These are phyloP conservation scores for Lepidium campestre DNA, from an alignment of 441 rosid species.

Conservation along the genomic window DNA sequence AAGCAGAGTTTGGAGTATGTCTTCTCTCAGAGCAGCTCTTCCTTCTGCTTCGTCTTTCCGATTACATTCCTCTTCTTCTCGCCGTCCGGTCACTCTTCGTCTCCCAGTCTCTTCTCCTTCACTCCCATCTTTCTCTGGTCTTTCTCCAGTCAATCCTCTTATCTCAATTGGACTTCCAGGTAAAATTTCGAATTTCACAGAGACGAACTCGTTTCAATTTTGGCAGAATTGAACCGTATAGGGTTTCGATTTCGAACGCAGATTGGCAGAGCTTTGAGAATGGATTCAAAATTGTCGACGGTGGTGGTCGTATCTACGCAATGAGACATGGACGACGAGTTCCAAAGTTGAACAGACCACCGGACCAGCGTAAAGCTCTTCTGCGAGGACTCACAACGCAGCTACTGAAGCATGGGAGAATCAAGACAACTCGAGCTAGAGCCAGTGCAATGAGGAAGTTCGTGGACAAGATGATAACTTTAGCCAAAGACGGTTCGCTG, in stretches of 20 bases:
- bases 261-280: slow-evolving; percentile 38
- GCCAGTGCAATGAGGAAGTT: slow-evolving; percentile 86
- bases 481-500: slow-evolving; percentile 88
- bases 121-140: slow-evolving; percentile 50
- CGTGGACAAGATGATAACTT: slow-evolving; percentile 89
- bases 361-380: slow-evolving; percentile 79
- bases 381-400: slow-evolving; percentile 88
- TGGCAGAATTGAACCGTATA: neutral
- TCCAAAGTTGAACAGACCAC: slow-evolving; percentile 81
- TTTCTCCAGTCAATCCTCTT: slow-evolving; percentile 53
- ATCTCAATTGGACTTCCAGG: slow-evolving; percentile 53
- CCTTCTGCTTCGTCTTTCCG: slow-evolving; percentile 33
- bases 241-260: slow-evolving; percentile 21
- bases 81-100: slow-evolving; percentile 21
- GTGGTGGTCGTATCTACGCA: slow-evolving; percentile 55
- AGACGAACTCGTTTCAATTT: neutral
- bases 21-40: slow-evolving; percentile 56
- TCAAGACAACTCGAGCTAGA: slow-evolving; percentile 82
- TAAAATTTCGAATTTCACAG: slow-evolving; percentile 1
- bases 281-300: slow-evolving; percentile 41
- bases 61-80: slow-evolving; percentile 24
- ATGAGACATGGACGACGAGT: slow-evolving; percentile 88
- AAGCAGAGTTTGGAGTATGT: slow-evolving; percentile 49
- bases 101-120: slow-evolving; percentile 24
- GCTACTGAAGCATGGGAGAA: slow-evolving; percentile 80